phyloP scores from a whole-genome alignment of 2,329 filamentous ascomycete genomes.

The Pseudocercospora cruenta region DNA sequence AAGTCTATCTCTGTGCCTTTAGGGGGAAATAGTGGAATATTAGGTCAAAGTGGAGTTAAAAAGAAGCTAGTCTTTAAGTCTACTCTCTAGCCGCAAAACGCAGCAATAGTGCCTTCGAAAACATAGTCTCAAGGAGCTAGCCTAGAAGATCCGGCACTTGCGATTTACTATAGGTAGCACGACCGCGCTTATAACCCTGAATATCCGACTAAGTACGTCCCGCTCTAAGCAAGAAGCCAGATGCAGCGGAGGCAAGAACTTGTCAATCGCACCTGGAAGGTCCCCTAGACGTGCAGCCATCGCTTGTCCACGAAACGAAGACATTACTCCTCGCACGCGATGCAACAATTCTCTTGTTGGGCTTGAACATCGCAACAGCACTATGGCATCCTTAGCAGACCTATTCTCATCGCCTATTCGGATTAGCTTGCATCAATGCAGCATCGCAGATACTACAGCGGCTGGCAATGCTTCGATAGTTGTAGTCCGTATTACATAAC shows the following conservation, averaged over 20 bases:
- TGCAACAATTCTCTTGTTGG: too few species aligned
- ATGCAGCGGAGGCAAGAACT: not conserved
- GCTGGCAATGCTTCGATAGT: not conserved
- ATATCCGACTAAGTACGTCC: slow-evolving; percentile 7
- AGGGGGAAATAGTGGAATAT: not conserved
- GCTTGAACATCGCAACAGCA: not conserved
- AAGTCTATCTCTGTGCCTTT: slow-evolving; percentile 58
- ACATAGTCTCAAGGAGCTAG: not conserved
- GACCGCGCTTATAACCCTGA: not conserved
- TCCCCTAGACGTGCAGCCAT: too few species aligned
- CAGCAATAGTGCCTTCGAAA: not conserved
- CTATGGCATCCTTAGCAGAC: not conserved
- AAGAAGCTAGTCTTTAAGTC: slow-evolving; percentile 39
- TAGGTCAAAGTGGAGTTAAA: slow-evolving; percentile 20
- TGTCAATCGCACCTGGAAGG: too few species aligned
- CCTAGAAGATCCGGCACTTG: not conserved
- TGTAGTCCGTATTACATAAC: not conserved
- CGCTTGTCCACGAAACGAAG: too few species aligned
- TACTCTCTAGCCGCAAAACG: slow-evolving; percentile 26
- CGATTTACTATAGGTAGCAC: not conserved
- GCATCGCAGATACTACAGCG: not conserved
- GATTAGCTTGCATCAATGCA: not conserved
- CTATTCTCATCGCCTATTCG: not conserved
- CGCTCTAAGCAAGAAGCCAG: not conserved
- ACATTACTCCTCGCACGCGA: too few species aligned